phyloP scores from a whole-genome alignment of 108 stramenopile species.

The Fragilaria crotonensis region DNA sequence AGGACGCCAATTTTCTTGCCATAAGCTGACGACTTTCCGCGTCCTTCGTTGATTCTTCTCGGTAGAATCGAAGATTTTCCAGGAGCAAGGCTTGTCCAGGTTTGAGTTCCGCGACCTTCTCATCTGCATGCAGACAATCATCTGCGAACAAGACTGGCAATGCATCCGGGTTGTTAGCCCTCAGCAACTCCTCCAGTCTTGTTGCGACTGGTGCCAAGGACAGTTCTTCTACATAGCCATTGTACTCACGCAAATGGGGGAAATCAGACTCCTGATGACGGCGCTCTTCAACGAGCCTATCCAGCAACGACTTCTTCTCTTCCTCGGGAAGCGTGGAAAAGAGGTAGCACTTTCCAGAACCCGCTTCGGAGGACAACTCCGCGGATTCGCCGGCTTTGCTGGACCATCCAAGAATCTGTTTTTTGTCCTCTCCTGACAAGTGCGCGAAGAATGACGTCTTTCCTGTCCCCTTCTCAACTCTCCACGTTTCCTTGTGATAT shows the following conservation, averaged over 20 bases:
- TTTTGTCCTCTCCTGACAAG: background rate
- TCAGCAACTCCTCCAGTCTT: constrained; percentile 69
- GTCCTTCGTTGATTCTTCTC: constrained; percentile 73
- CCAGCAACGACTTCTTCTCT: background rate
- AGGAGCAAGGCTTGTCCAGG: constrained; percentile 70
- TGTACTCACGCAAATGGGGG: background rate
- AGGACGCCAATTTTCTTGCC: constrained; percentile 32
- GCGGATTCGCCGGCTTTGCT: background rate
- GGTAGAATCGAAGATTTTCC: constrained; percentile 96
- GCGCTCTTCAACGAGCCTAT: constrained; percentile 8
- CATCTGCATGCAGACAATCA: constrained; percentile 71
- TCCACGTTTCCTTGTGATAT: background rate
- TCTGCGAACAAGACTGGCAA: constrained; percentile 25
- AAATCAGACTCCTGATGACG: constrained; percentile 4
- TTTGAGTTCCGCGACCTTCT: constrained; percentile 19
- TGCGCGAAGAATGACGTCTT: background rate
- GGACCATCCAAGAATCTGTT: background rate
- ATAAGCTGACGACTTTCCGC: constrained; percentile 8
- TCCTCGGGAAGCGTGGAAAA: background rate
- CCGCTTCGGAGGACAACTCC: background rate
- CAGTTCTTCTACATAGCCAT: constrained; percentile 28
- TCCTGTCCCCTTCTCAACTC: background rate
- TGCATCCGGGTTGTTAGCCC: constrained; percentile 40
- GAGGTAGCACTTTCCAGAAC: background rate
- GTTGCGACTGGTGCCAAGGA: constrained; percentile 74